Base-by-base conservation (phyloP, 2,329 filamentous ascomycete genomes). In the Diaporthe velutina region DNA sequence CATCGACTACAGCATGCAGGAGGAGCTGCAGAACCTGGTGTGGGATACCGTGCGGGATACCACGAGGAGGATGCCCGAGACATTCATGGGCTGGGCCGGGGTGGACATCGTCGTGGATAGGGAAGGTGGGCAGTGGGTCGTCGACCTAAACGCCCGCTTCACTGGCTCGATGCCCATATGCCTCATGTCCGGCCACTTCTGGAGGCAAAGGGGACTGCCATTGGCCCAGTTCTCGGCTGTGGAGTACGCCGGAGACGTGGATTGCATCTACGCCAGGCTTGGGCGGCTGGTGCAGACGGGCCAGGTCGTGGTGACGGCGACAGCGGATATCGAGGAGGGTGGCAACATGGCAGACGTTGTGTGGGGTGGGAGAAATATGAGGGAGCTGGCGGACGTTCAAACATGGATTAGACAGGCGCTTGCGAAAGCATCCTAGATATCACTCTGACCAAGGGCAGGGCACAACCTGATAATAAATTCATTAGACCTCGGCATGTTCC, bases 151-250 rank as follows among this genome's bases (percentile, higher is more conserved):
- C 30, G 78, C 78, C 9, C 76, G 78, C 5, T 78, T 79, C 58
- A 79, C 78, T 19, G 78, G 78, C 57, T 79, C 78, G 9, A 79
- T 79, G 78, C 77, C 78, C 1, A 78, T 79, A 38, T 79, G 78
- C 70, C 66, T 79, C 73, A 77, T 79, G 77, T 74, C 77, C 3
- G 74, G 75, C 8, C 78, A 79, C 35, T 79, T 79, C 48, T 79
- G 75, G 78, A 73, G 75, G 60, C 60, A 73, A 12, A 75, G 77
- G 25, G 67, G 71, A 10, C 52, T 79, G 15, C 73, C 75, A 5
- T 40, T 78, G 58, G 78, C 78, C 7, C 77, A 79, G 28, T 79
- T 79, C 42, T 74, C 77, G 2, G 73, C 78, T n/a, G 76, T 79
- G 13, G 76, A 74, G 19, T 79, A 79, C 64, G 13, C 35, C 8